These are phyloP conservation scores for Aspergillus carbonarius DNA, from an alignment of 2,329 filamentous ascomycete genomes.

Conservation along the genomic window DNA sequence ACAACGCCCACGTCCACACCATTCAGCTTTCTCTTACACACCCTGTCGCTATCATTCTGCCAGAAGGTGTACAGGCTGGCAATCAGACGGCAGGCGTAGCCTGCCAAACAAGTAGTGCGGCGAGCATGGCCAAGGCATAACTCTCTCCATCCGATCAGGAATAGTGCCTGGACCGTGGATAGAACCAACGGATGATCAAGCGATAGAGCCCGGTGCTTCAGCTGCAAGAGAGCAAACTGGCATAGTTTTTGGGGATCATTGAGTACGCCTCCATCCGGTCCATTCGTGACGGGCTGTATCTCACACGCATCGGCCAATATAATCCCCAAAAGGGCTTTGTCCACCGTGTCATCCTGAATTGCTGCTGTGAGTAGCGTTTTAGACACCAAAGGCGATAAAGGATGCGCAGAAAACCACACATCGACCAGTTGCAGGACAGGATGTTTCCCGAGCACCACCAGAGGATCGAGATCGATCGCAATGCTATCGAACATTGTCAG, in stretches of 20 bases:
- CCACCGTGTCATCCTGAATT: conserved; percentile 41
- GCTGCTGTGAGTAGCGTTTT: conserved; percentile 44
- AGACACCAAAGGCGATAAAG: conserved; percentile 43
- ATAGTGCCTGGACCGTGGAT: conserved; percentile 2
- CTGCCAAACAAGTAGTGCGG: conserved; percentile 37
- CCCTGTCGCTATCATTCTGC: conserved; percentile 14
- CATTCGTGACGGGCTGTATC: not conserved
- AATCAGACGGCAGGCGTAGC: conserved; percentile 34
- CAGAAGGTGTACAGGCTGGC: conserved; percentile 35
- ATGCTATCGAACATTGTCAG: conserved; percentile 5
- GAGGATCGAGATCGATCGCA: conserved; percentile 4
- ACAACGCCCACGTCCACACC: conserved; percentile 44
- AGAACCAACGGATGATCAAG: conserved; percentile 3
- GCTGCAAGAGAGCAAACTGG: conserved; percentile 34
- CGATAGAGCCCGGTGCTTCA: conserved; percentile 20
- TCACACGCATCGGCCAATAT: conserved; percentile 41
- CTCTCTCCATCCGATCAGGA: conserved; percentile 7
- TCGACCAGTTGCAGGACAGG: conserved; percentile 35
- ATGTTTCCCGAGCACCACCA: conserved; percentile 18
- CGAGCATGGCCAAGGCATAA: conserved; percentile 19
- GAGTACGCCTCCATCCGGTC: not conserved
- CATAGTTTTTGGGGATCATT: not conserved
- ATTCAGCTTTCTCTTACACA: conserved; percentile 39
- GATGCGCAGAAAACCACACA: conserved; percentile 45
- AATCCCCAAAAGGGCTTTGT: conserved; percentile 40